These are phyloP conservation scores for Thermothelomyces thermophilus DNA, from an alignment of 2,329 filamentous ascomycete genomes.

Conservation along the genomic window DNA sequence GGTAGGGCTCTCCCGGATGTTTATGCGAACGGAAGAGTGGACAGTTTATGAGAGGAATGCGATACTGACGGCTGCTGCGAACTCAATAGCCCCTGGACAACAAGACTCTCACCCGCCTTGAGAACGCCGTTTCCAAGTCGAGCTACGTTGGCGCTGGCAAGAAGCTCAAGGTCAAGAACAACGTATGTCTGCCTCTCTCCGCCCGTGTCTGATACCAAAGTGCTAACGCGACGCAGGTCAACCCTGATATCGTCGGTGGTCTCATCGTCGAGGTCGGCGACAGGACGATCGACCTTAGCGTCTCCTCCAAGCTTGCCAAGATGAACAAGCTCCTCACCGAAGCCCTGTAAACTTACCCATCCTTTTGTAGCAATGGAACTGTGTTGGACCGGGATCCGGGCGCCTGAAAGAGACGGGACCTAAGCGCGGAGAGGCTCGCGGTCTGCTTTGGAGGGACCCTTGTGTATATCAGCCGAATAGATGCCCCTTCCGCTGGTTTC, in stretches of 20 bases:
- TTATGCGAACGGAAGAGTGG: background rate
- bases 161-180: conserved; percentile 94
- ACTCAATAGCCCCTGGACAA: conserved; percentile 66
- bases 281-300: conserved; percentile 95
- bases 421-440: conserved; percentile 3
- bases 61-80: conserved; percentile 23
- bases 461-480: conserved; percentile 24
- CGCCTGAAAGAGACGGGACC: background rate
- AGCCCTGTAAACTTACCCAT: conserved; percentile 68
- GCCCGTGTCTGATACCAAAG: background rate
- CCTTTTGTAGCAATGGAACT: conserved; percentile 15
- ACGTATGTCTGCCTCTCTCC: conserved; percentile 47
- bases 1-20: conserved; percentile 48
- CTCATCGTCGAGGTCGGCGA: conserved; percentile 95
- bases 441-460: conserved; percentile 3
- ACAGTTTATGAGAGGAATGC: background rate
- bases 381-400: conserved; percentile 10
- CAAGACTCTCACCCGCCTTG: conserved; percentile 79
- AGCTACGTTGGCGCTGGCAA: conserved; percentile 82
- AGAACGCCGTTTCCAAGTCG: conserved; percentile 84
- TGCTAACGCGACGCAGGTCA: conserved; percentile 52
- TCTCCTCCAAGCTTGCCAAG: conserved; percentile 89
- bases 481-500: conserved; percentile 10
- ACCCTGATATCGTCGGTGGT: conserved; percentile 89
- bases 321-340: conserved; percentile 99